A percentile compares a stretch with the other conserved stretches of the same genome.
phyloP scores from a whole-genome alignment of 2,329 filamentous ascomycete species.

The Botrytis cinerea region DNA sequence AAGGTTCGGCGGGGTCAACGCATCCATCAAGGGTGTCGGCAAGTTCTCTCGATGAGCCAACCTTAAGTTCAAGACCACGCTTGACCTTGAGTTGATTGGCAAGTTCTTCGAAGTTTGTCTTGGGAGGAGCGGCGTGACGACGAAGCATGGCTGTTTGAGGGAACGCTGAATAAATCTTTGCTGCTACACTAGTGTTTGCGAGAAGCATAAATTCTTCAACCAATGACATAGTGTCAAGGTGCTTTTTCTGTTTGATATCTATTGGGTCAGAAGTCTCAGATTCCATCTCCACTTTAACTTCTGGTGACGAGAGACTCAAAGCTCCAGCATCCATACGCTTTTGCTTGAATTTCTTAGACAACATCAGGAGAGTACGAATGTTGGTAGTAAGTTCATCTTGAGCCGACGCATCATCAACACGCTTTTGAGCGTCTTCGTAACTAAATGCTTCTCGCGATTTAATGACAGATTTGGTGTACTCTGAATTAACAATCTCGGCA shows the following conservation, averaged over 20 bases:
- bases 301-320: conserved; percentile 92
- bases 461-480: conserved; percentile 97
- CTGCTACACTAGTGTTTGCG: conserved; percentile 92
- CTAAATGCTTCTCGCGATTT: conserved; percentile 95
- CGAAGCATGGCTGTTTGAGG: conserved; percentile 93
- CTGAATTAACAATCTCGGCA: conserved; percentile 80
- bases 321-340: conserved; percentile 97
- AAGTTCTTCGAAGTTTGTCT: conserved; percentile 95
- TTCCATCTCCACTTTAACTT: conserved; percentile 93
- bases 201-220: conserved; percentile 99
- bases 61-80: conserved; percentile 74
- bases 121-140: conserved; percentile 87
- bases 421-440: conserved; percentile 92
- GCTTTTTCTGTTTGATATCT: conserved; percentile 92
- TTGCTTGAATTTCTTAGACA: conserved; percentile 90
- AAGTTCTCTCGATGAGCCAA: conserved; percentile 87
- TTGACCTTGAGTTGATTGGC: conserved; percentile 88
- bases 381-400: conserved; percentile 86
- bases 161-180: conserved; percentile 87
- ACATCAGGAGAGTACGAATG: conserved; percentile 81
- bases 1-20: conserved; percentile 76
- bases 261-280: conserved; percentile 95
- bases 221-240: conserved; percentile 93
- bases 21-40: conserved; percentile 90
- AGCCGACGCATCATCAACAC: conserved; percentile 86